Conservation (phyloP, 2,329 filamentous ascomycete genomes). For the Trichoderma atroviride region DNA sequence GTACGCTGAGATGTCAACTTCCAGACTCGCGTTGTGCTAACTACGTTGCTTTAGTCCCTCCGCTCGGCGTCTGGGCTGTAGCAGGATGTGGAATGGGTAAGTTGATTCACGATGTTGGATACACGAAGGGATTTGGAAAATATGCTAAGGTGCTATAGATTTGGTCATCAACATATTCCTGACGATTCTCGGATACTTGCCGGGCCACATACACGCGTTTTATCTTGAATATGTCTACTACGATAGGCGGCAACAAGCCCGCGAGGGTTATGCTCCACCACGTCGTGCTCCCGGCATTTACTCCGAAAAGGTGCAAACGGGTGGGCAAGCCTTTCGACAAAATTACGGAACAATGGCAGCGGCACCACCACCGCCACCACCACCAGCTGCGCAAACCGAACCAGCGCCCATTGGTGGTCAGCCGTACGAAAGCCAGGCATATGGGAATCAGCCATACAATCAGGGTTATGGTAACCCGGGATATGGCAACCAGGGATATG, state of each 20-base stretch:
- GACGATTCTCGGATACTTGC: conserved; percentile 71
- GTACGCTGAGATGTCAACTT: conserved; percentile 42
- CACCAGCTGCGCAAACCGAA: not conserved
- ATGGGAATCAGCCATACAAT: not conserved
- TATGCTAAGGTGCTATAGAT: conserved; percentile 45
- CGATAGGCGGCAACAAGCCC: conserved; percentile 66
- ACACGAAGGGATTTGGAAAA: not conserved
- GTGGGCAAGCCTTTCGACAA: conserved; percentile 58
- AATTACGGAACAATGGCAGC: conserved; percentile 49
- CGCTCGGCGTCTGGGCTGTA: conserved; percentile 64
- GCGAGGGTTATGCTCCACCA: conserved; percentile 57
- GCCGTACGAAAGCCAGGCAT: not conserved
- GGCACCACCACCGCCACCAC: conserved; percentile 26
- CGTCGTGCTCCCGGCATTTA: conserved; percentile 69
- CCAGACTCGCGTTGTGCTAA: not conserved
- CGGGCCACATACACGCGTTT: conserved; percentile 79
- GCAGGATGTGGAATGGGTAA: conserved; percentile 63
- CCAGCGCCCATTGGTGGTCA: conserved; percentile 2
- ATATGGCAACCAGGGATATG: not conserved
- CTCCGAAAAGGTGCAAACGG: conserved; percentile 71
- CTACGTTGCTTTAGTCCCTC: conserved; percentile 58
- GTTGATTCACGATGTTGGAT: conserved; percentile 28
- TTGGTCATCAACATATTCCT: conserved; percentile 68
- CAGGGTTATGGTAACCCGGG: not conserved
- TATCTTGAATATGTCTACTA: conserved; percentile 85